phyloP scores from a whole-genome alignment of 176 grass and related monocot genomes.

The Carex scoparia region DNA sequence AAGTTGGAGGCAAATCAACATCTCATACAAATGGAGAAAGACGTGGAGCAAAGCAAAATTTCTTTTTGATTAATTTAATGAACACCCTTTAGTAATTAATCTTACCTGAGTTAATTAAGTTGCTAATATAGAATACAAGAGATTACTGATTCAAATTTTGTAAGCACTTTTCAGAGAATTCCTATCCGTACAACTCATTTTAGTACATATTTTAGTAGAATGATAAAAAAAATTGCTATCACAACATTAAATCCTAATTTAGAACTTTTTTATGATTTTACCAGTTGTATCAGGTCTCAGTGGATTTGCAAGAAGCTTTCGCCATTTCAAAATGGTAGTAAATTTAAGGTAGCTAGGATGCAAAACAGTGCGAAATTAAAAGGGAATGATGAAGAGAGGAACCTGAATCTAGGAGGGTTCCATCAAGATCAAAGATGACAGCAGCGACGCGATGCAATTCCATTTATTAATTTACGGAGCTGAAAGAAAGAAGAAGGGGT shows the following conservation, averaged over 20 bases:
- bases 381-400: background rate
- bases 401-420: conserved; percentile 74
- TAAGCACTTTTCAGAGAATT: no score
- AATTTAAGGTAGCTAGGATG: background rate
- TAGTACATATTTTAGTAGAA: no score
- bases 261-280: no score
- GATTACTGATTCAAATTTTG: background rate
- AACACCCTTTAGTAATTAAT: background rate
- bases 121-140: background rate
- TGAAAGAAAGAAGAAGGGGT: background rate
- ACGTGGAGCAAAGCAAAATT: background rate
- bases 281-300: no score
- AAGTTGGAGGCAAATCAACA: background rate
- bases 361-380: background rate
- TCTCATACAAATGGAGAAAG: background rate
- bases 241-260: no score
- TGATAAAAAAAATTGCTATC: no score
- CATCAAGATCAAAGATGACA: conserved; percentile 82
- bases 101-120: background rate
- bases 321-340: background rate
- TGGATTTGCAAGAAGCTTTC: background rate
- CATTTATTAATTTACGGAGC: conserved; percentile 29
- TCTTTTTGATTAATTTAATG: background rate
- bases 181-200: no score
- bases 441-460: conserved; percentile 34